phyloP scores from a whole-genome alignment of 164 flowering plant genomes.

The Vitis rupestris region DNA sequence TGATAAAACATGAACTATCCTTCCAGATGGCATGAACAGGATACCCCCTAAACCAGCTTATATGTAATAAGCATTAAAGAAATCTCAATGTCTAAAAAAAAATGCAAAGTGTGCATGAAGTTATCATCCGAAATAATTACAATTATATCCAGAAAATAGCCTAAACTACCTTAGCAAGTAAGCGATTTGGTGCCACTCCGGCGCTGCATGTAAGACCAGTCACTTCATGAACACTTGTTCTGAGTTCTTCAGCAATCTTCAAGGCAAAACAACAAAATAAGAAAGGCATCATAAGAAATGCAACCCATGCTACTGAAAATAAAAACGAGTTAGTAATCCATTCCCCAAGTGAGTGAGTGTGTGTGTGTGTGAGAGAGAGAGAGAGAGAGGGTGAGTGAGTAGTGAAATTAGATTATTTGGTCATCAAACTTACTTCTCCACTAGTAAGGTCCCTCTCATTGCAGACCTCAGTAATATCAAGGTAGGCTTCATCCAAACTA shows the following conservation, averaged over 20 bases:
- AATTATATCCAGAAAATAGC: neutral
- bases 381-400: too few relatives aligned
- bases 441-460: constrained; percentile 49
- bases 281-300: neutral
- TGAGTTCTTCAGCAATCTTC: constrained; percentile 87
- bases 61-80: too few relatives aligned
- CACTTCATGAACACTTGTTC: constrained; percentile 53
- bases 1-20: too few relatives aligned
- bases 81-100: too few relatives aligned
- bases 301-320: too few relatives aligned
- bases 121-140: neutral
- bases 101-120: neutral
- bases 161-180: constrained; percentile 90
- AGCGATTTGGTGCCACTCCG: constrained; percentile 92
- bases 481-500: constrained; percentile 98
- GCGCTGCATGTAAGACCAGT: constrained; percentile 99
- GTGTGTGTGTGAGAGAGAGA: too few relatives aligned
- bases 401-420: too few relatives aligned
- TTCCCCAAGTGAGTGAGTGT: too few relatives aligned
- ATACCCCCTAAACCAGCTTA: too few relatives aligned
- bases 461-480: constrained; percentile 83
- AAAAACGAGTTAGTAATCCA: too few relatives aligned
- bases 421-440: constrained; percentile 64
- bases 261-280: constrained; percentile 12
- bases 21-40: too few relatives aligned